phyloP scores from a whole-genome alignment of 2,329 filamentous ascomycete genomes.

The Cylindrodendrum hubeiense region DNA sequence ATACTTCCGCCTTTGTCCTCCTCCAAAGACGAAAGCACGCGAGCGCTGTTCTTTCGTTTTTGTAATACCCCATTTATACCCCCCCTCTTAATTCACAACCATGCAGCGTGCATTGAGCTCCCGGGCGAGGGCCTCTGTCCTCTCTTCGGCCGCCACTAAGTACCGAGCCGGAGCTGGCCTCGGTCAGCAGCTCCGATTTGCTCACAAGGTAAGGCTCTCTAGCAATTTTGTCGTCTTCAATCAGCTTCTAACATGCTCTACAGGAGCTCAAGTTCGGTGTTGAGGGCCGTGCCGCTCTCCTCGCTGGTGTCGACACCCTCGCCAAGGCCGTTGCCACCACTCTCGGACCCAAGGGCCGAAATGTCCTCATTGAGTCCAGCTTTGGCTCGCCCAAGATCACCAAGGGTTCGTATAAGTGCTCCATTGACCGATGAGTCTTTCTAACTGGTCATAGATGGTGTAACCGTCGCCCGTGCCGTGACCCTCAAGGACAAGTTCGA shows the following conservation, averaged over 20 bases:
- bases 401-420: constrained; percentile 76
- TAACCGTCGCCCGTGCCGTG: constrained; percentile 90
- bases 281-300: constrained; percentile 88
- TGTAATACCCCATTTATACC: constrained; percentile 47
- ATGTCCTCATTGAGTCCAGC: constrained; percentile 98
- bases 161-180: constrained; percentile 74
- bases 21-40: constrained; percentile 45
- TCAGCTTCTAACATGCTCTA: constrained; percentile 45
- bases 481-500: constrained; percentile 98
- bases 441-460: constrained; percentile 73
- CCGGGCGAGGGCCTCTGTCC: constrained; percentile 81
- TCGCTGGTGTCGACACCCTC: constrained; percentile 96
- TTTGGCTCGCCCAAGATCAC: constrained; percentile 99
- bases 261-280: constrained; percentile 99
- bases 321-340: constrained; percentile 97
- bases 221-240: constrained; percentile 24
- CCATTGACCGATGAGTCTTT: not conserved
- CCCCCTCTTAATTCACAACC: constrained; percentile 56
- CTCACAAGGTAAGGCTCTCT: constrained; percentile 83
- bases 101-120: constrained; percentile 98
- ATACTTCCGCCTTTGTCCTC: constrained; percentile 39
- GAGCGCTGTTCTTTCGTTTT: constrained; percentile 44
- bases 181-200: constrained; percentile 93
- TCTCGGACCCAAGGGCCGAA: constrained; percentile 96
- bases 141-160: constrained; percentile 76